Percentiles rank a stretch among this genome's conserved stretches.
These are phyloP conservation scores for Blastocystis sp. DNA, from an alignment of 352 stramenopile genomes.

Conservation along the genomic window DNA sequence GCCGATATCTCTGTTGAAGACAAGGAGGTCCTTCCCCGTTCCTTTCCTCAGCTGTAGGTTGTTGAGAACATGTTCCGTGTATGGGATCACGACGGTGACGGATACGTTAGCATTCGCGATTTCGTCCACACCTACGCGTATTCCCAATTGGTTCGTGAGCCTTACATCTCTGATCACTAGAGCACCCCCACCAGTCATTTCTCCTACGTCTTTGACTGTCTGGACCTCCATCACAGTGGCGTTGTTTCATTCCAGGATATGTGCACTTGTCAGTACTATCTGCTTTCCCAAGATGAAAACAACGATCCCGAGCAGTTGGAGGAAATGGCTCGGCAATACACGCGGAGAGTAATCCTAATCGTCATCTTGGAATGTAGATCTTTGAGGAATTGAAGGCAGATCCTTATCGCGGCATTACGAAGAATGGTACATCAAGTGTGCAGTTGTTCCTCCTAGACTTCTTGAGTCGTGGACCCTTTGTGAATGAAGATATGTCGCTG, in stretches of 20 bases:
- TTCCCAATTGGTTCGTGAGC: conserved; percentile 2
- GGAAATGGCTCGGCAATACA: neutral
- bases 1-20: conserved; percentile 9
- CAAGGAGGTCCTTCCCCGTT: neutral
- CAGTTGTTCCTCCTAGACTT: neutral
- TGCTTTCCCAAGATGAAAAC: conserved; percentile 2
- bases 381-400: conserved; percentile 49
- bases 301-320: conserved; percentile 28
- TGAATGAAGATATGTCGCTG: conserved; percentile 12
- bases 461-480: conserved; percentile 16
- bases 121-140: conserved; percentile 59
- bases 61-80: conserved; percentile 23
- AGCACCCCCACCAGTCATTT: neutral
- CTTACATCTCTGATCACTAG: conserved; percentile 7
- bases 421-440: neutral
- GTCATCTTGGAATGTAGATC: neutral
- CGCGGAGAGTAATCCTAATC: neutral
- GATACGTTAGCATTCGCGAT: conserved; percentile 48
- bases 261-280: neutral
- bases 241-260: conserved; percentile 22
- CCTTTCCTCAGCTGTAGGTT: conserved; percentile 13
- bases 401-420: conserved; percentile 9
- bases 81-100: conserved; percentile 58
- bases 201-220: conserved; percentile 29
- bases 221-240: conserved; percentile 3